phyloP scores from a whole-genome alignment of 1,284 basidiomycete species.

The Heliocybe sulcata region DNA sequence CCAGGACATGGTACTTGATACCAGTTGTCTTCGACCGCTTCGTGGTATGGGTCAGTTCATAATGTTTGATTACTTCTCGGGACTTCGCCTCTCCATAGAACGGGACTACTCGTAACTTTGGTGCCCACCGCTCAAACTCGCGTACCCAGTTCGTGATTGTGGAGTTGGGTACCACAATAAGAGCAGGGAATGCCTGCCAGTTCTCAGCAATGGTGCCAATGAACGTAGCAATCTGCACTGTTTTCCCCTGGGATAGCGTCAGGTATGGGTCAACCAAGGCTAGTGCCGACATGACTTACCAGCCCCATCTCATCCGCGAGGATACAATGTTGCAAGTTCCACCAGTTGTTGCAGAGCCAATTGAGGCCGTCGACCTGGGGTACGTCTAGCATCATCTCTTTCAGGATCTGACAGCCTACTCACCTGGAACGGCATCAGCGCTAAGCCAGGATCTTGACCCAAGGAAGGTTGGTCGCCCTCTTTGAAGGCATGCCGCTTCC shows the following conservation, averaged over 20 bases:
- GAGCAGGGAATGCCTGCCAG: slow-evolving; percentile 64
- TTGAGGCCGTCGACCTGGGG: slow-evolving; percentile 83
- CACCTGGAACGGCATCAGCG: slow-evolving; percentile 84
- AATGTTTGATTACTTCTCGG: slow-evolving; percentile 75
- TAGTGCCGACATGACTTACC: slow-evolving; percentile 31
- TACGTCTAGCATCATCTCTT: neutral
- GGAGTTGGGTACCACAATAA: slow-evolving; percentile 93
- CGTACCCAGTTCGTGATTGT: slow-evolving; percentile 84
- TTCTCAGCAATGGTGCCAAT: slow-evolving; percentile 68
- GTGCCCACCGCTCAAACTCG: slow-evolving; percentile 93
- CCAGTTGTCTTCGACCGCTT: slow-evolving; percentile 30
- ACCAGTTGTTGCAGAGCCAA: slow-evolving; percentile 90
- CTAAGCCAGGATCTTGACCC: slow-evolving; percentile 53
- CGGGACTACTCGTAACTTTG: slow-evolving; percentile 72
- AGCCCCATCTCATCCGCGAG: slow-evolving; percentile 98
- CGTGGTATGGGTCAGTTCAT: slow-evolving; percentile 68
- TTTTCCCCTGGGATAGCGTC: slow-evolving; percentile 63
- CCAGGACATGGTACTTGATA: slow-evolving; percentile 78
- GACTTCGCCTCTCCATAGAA: slow-evolving; percentile 77
- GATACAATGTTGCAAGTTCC: slow-evolving; percentile 82
- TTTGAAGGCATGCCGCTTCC: slow-evolving; percentile 34
- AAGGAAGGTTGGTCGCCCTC: slow-evolving; percentile 47
- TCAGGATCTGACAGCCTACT: slow-evolving; percentile 10
- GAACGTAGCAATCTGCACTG: slow-evolving; percentile 87
- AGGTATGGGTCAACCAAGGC: slow-evolving; percentile 7